A percentile compares a stretch with the other conserved stretches of the same genome.
phyloP scores from a whole-genome alignment of 176 grass and related monocot species.

The Thalia dealbata region DNA sequence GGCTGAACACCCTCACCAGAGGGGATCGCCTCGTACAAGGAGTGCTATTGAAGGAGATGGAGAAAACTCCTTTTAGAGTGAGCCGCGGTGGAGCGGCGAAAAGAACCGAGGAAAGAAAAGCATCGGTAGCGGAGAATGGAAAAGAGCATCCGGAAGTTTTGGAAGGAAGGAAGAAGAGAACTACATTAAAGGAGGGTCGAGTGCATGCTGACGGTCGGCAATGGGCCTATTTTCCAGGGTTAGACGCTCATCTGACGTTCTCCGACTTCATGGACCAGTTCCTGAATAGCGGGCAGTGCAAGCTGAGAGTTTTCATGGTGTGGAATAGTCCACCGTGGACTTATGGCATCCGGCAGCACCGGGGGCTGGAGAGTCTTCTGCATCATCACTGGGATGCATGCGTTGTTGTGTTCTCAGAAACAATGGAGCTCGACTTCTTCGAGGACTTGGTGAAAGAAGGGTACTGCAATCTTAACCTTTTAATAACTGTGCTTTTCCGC shows the following conservation, averaged over 20 bases:
- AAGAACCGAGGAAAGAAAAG: constrained; percentile 28
- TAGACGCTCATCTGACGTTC: constrained; percentile 61
- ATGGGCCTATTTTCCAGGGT: constrained; percentile 76
- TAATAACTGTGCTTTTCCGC: neutral
- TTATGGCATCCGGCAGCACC: constrained; percentile 55
- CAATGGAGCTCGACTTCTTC: constrained; percentile 74
- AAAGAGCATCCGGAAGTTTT: constrained; percentile 1
- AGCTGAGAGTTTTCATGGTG: constrained; percentile 78
- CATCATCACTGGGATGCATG: constrained; percentile 62
- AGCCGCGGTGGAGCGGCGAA: constrained; percentile 5
- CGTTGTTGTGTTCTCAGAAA: constrained; percentile 64
- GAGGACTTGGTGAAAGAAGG: constrained; percentile 61
- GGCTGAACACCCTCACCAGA: constrained; percentile 47
- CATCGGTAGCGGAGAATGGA: constrained; percentile 17
- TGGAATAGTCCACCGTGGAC: constrained; percentile 90
- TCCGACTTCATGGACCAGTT: constrained; percentile 66
- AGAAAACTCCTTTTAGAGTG: constrained; percentile 24
- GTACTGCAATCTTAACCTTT: constrained; percentile 21
- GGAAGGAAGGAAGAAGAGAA: constrained; percentile 20
- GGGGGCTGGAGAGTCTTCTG: constrained; percentile 83
- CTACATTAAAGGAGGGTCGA: constrained; percentile 9
- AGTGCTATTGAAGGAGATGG: constrained; percentile 43
- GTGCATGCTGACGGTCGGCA: constrained; percentile 23
- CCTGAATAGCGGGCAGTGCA: constrained; percentile 40
- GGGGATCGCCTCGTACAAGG: constrained; percentile 66